A percentile compares a stretch with the other conserved stretches of the same genome.
Conservation (phyloP, 768 basidiomycete species). For the Tylopilus balloui region DNA sequence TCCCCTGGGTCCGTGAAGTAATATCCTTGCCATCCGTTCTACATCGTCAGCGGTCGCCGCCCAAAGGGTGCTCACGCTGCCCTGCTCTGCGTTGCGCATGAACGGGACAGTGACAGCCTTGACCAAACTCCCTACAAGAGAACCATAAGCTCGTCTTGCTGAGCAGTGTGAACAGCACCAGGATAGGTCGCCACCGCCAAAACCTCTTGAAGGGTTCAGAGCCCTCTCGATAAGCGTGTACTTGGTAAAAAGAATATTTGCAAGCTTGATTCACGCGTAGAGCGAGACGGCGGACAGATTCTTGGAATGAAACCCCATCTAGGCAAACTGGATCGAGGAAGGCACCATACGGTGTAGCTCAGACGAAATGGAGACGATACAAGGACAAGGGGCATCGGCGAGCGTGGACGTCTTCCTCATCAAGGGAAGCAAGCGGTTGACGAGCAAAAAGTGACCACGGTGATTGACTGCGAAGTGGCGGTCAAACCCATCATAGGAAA, state of each 20-base stretch:
- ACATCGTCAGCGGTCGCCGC: constrained; percentile 8
- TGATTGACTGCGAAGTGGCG: too few species aligned
- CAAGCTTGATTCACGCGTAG: constrained; percentile 4
- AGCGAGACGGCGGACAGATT: constrained; percentile 4
- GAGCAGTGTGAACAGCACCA: not conserved
- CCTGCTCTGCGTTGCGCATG: constrained; percentile 28
- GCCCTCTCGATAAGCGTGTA: constrained; percentile 2
- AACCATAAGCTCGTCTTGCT: constrained; percentile 1
- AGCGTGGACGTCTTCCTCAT: not conserved
- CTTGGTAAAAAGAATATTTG: not conserved
- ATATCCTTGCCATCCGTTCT: constrained; percentile 21
- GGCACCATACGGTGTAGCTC: constrained; percentile 1
- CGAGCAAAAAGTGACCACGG: too few species aligned
- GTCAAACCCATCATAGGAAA: not conserved
- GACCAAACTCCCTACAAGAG: constrained; percentile 3
- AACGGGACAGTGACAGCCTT: constrained; percentile 23
- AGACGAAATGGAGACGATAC: constrained; percentile 7
- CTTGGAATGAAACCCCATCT: not conserved
- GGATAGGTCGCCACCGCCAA: not conserved
- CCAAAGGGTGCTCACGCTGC: constrained; percentile 12
- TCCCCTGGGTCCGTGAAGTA: constrained; percentile 18
- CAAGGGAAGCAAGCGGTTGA: too few species aligned
- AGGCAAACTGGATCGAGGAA: not conserved
- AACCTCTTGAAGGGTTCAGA: not conserved
- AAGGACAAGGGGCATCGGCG: not conserved